Evolutionary conservation across 1,284 basidiomycete genomes (phyloP), one percentile per base, ranked within the genome.

Genomic region (Puccinia hordei): DNA sequence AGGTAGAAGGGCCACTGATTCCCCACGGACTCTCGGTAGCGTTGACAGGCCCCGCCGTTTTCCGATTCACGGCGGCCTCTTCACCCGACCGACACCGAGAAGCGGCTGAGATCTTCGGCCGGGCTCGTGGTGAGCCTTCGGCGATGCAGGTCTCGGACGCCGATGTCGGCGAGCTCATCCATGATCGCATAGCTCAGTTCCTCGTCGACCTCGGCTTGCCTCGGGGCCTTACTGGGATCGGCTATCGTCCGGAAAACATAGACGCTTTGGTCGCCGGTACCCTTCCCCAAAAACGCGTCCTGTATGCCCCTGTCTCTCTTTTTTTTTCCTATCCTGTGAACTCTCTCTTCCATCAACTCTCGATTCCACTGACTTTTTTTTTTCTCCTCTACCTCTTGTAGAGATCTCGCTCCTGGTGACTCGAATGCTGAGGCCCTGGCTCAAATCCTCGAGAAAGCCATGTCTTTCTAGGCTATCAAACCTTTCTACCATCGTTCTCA

Each of bases 1-100:
- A 83, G 57, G 90, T 91, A 22, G 90, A 92, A 82, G 89, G 91
- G 80, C 94, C 95, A 10, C 94, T 98, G 82, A 94, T 98, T 79
- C 95, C 95, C 17, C 86, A 85, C 75, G 86, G 86, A 17, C 84
- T 86, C 35, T 85, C 85, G 81, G 94, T 97, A 76, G 93, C 94
- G 2, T 87, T 96, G 77, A 93, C 94, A 33, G 93, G 92, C n/a
- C 94, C 95, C 46, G 82, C 85, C 88, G 94, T 97, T 63, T 97
- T 97, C 89, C 90, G 92, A 84, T 97, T 95, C 87, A 97, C 95
- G 5, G 91, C 95, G 93, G 93, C 95, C 6, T 95, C 94, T 1
- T 91, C 92, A 0, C 94, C 95, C 2, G 90, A 92, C 80, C 91
- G 95, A 73, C 95, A 98, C 86, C 91, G 95, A 65, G 91, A 94